Base-by-base conservation (phyloP, 768 basidiomycete species). In the Nidularia pulvinata region DNA sequence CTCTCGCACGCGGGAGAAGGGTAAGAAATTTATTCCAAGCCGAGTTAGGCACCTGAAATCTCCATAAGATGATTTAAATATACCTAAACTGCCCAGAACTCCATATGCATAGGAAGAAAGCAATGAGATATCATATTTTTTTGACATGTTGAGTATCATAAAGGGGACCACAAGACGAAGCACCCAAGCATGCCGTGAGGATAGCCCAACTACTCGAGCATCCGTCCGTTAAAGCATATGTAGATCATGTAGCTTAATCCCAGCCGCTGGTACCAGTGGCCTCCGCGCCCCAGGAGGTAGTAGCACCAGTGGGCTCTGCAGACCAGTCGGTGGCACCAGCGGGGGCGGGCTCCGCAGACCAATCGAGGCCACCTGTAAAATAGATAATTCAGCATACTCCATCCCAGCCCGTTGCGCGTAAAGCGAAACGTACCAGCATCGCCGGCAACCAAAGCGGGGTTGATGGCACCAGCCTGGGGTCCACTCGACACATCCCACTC, bases 401-500 rank as follows among this genome's bases (percentile, higher is more conserved):
- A 46, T 55, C 35, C 11, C 44, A 39, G 14, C 54, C 32, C 46
- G 2, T 14, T 22, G 48, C 49, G 16, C 1, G 30, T 25, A 42
- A n/a, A 63, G 68, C 57, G 57, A 77, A 43, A 59, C 70, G 77
- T 75, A 73, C 83, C 83, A 49, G n/a, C n/a, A n/a, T 85, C 84
- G 54, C 79, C 73, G 67, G 79, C 73, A 67, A 86, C 86, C 66
- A 93, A 75, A 48, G 80, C 81, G 51, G 93, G 90, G 73, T 93
- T 91, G 72, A 93, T 88, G 43, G 73, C 75, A 49, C 88, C 92
- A 59, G 80, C 82, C 56, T 78, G 79, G 57, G 85, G 80, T 49
- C 85, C 87, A 66, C 85, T 78, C 51, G 83, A 63, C 50, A 86
- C 84, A 61, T 91, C 91, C 90, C 93, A 93, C 63, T 93, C 90